Conservation (phyloP, 345 rosid genomes). For the Hypericum perforatum region DNA sequence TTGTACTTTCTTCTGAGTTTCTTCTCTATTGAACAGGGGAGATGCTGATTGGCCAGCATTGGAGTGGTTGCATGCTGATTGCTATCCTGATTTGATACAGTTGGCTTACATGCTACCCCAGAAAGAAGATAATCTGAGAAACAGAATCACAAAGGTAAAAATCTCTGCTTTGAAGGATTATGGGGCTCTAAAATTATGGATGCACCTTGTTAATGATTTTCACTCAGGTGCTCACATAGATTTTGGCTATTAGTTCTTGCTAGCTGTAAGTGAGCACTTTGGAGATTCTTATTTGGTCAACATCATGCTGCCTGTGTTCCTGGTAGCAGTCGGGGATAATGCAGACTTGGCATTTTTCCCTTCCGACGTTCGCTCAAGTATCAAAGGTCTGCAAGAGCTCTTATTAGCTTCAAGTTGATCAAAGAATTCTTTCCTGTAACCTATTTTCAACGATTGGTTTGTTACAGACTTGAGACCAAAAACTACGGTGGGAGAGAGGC, state of each 20-base stretch:
- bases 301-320: constrained; percentile 77
- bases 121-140: constrained; percentile 85
- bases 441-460: constrained; percentile 17
- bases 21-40: constrained; percentile 42
- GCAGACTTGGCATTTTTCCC: constrained; percentile 69
- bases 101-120: constrained; percentile 71
- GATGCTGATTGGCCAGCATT: constrained; percentile 75
- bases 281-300: constrained; percentile 72
- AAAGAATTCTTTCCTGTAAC: constrained; percentile 7
- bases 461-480: constrained; percentile 75
- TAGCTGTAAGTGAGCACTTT: constrained; percentile 58
- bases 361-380: constrained; percentile 41
- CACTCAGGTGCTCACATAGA: constrained; percentile 15
- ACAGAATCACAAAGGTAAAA: constrained; percentile 63
- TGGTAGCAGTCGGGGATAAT: constrained; percentile 76
- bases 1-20: constrained; percentile 9
- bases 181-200: constrained; percentile 1
- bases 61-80: constrained; percentile 89
- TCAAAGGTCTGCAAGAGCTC: constrained; percentile 39
- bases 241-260: constrained; percentile 54
- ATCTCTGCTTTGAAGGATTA: constrained; percentile 12
- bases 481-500: constrained; percentile 64
- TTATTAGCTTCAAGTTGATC: constrained; percentile 6
- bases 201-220: constrained; percentile 9
- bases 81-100: constrained; percentile 77